phyloP scores from a whole-genome alignment of 495 filamentous ascomycete genomes.

The Xylaria grammica region DNA sequence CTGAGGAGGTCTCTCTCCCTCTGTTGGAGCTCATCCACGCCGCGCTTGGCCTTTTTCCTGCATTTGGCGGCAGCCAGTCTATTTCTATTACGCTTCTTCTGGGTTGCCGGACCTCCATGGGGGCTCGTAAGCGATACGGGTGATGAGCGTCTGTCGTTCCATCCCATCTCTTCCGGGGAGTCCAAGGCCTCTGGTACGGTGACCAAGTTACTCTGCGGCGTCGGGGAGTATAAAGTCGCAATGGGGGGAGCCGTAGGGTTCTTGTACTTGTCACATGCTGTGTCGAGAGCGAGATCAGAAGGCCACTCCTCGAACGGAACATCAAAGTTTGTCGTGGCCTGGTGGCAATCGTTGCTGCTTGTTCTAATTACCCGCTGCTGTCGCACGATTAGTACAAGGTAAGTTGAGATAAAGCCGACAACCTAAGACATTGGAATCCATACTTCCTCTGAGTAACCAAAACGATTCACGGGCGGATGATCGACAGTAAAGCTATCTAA shows the following conservation, averaged over 20 bases:
- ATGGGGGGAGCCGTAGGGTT: not conserved
- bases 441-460: not conserved
- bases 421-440: not conserved
- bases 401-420: not conserved
- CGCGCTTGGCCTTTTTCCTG: constrained; percentile 14
- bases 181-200: not conserved
- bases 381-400: not conserved
- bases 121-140: not conserved
- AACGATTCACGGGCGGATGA: not conserved
- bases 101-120: not conserved
- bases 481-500: not conserved
- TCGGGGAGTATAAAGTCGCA: not conserved
- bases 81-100: constrained; percentile 12
- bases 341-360: not conserved
- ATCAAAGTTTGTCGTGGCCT: not conserved
- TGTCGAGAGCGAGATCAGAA: not conserved
- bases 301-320: not conserved
- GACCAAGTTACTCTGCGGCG: not conserved
- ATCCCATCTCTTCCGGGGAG: not conserved
- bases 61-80: constrained; percentile 17
- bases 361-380: not conserved
- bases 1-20: constrained; percentile 16
- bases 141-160: not conserved
- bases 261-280: not conserved
- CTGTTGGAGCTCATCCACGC: constrained; percentile 18